Percentiles rank a stretch among this genome's conserved stretches.
Conservation (phyloP, 192 early-diverging fungal species). For the Backusella luteola region DNA sequence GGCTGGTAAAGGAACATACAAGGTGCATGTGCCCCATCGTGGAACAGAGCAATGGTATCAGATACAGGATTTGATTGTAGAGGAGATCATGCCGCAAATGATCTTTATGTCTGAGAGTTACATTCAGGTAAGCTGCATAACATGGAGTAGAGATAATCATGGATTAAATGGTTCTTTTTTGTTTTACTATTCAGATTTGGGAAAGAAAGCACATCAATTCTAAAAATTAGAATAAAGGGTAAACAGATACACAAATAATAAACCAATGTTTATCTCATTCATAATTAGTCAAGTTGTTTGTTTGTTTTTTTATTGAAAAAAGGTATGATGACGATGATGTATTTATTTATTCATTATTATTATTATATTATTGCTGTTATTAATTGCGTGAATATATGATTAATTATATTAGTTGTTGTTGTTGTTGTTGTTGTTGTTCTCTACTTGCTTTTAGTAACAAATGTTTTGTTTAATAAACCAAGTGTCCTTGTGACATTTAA, state of each 20-base stretch:
- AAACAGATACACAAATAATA: not conserved
- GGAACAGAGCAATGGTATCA: conserved; percentile 90
- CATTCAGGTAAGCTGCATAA: conserved; percentile 69
- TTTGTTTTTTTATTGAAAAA: not conserved
- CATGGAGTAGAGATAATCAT: not conserved
- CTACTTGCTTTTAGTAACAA: conserved; percentile 60
- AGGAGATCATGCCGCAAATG: conserved; percentile 93
- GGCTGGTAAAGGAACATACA: conserved; percentile 68
- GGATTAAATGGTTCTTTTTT: not conserved
- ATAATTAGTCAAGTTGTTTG: not conserved
- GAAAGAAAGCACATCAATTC: conserved; percentile 18
- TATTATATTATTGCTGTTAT: not conserved
- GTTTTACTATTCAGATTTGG: conserved; percentile 29
- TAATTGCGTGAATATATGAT: not conserved
- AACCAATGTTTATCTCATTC: not conserved
- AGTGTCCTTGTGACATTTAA: conserved; percentile 83
- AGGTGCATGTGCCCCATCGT: conserved; percentile 75
- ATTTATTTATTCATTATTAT: not conserved
- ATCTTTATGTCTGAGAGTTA: conserved; percentile 90
- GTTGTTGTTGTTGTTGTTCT: not conserved
- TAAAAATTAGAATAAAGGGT: not conserved
- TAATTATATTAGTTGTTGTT: not conserved
- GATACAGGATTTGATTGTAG: conserved; percentile 92
- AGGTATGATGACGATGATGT: not conserved
- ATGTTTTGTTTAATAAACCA: conserved; percentile 79